phyloP scores from a whole-genome alignment of 768 basidiomycete genomes.

The Nidula microcarpa region DNA sequence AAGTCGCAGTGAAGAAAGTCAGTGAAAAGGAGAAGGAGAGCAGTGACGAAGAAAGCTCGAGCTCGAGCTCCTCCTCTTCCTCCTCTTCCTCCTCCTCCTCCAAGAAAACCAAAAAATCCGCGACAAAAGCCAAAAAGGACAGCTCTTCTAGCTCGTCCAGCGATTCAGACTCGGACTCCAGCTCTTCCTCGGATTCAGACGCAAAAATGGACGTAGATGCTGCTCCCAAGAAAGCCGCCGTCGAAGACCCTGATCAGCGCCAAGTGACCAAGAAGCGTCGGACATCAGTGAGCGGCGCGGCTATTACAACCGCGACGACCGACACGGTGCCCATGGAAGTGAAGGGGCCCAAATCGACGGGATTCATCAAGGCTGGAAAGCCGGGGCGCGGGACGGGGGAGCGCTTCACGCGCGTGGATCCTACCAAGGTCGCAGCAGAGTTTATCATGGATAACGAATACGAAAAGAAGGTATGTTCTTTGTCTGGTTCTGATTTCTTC shows the following conservation, averaged over 20 bases:
- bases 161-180: slow-evolving; percentile 19
- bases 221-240: slow-evolving; percentile 3
- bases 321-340: slow-evolving; percentile 8
- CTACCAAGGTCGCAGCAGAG: slow-evolving; percentile 44
- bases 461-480: slow-evolving; percentile 31
- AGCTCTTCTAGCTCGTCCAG: not conserved
- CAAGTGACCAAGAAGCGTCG: slow-evolving; percentile 60
- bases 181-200: slow-evolving; percentile 1
- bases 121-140: slow-evolving; percentile 2
- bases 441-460: slow-evolving; percentile 70
- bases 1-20: not conserved
- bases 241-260: slow-evolving; percentile 12
- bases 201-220: slow-evolving; percentile 2
- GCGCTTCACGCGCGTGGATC: slow-evolving; percentile 81
- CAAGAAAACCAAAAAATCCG: slow-evolving; percentile 6
- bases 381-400: slow-evolving; percentile 42
- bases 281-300: slow-evolving; percentile 45
- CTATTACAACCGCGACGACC: slow-evolving; percentile 39
- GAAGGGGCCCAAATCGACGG: slow-evolving; percentile 8
- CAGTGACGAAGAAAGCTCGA: not conserved
- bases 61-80: slow-evolving; percentile 11
- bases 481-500: slow-evolving; percentile 1
- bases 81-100: slow-evolving; percentile 18
- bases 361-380: slow-evolving; percentile 21
- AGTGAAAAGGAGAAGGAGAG: not conserved